Base-by-base conservation (phyloP, 805 yeast genomes). In the Blastobotrys terrestris region DNA sequence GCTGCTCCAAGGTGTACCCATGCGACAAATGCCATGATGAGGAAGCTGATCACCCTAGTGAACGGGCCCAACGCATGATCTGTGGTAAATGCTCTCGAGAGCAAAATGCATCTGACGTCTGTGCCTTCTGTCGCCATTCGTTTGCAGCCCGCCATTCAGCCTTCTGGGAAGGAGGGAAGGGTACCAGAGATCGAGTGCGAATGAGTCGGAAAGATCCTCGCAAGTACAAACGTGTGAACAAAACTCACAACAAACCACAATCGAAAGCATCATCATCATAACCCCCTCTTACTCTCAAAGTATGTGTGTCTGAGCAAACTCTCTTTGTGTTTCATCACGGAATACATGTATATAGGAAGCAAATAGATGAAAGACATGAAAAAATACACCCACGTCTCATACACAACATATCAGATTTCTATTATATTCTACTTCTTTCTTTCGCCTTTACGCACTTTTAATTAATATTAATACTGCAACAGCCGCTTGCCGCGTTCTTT, bases 151-250 rank as follows among this genome's bases (percentile, higher is more conserved):
- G 67, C 20, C 62, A 53, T 31, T 59, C 75, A 2, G 67, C 71
- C 15, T 73, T 72, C 59, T 72, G 77, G 77, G 77, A 72, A 55
- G 77, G 77, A 19, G 77, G 77, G 0, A 62, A 59, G 42, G 77
- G 77, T 1, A 71, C 73, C 14, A 65, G 77, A n/a, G 74, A 72
- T 51, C 63, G 61, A 21, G 58, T 58, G 20, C 61, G 58, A 46
- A 70, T 72, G 75, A 67, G 72, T 53, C 56, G 70, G n/a, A 72
- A 71, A 55, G 77, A 72, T 51, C 69, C 73, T 14, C 62, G 72
- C 15, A 72, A 72, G 59, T 69, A 71, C 58, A 70, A 69, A 55
- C 44, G 49, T 18, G 22, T 31, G 35, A 26, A 26, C 35, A 26
- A 20, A 6, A 43, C n/a, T 16, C 45, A 43, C 26, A 43, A 26